These are phyloP conservation scores for Microcos paniculata DNA, from an alignment of 345 rosid species.

Conservation along the genomic window DNA sequence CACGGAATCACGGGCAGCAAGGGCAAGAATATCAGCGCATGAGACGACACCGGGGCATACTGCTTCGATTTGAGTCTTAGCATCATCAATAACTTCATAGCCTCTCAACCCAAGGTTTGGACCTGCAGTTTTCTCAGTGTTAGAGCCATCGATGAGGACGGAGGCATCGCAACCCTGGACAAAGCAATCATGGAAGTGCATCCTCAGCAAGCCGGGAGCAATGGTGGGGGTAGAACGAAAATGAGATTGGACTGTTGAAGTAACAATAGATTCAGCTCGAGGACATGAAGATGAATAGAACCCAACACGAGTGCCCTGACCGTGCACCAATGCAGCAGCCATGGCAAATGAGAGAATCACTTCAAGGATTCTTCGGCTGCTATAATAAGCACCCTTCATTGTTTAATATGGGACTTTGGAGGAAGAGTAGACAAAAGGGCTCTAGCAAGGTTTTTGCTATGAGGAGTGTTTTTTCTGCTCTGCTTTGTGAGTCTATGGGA, in stretches of 20 bases:
- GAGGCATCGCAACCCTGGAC: constrained; percentile 71
- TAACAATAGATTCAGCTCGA: constrained; percentile 38
- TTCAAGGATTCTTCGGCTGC: background rate
- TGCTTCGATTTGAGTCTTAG: constrained; percentile 40
- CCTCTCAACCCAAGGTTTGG: constrained; percentile 55
- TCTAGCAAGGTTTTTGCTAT: background rate
- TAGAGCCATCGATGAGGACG: constrained; percentile 48
- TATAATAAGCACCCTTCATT: background rate
- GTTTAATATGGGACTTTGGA: background rate
- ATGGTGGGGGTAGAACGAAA: constrained; percentile 29
- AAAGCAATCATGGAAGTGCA: constrained; percentile 63
- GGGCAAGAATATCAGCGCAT: constrained; percentile 57
- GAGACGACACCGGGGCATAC: constrained; percentile 40
- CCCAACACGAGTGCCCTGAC: constrained; percentile 24
- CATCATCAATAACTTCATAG: constrained; percentile 44
- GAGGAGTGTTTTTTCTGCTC: background rate
- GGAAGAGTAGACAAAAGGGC: background rate
- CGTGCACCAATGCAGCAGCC: constrained; percentile 13
- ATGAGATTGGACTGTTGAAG: constrained; percentile 32
- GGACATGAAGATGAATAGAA: constrained; percentile 34
- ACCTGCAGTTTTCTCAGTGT: constrained; percentile 25
- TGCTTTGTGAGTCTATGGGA: background rate
- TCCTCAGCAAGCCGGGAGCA: constrained; percentile 44
- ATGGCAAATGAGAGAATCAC: background rate
- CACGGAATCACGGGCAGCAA: constrained; percentile 57